Evolutionary conservation across 441 rosid genomes (phyloP).

Genomic region (Kokia cookei): DNA sequence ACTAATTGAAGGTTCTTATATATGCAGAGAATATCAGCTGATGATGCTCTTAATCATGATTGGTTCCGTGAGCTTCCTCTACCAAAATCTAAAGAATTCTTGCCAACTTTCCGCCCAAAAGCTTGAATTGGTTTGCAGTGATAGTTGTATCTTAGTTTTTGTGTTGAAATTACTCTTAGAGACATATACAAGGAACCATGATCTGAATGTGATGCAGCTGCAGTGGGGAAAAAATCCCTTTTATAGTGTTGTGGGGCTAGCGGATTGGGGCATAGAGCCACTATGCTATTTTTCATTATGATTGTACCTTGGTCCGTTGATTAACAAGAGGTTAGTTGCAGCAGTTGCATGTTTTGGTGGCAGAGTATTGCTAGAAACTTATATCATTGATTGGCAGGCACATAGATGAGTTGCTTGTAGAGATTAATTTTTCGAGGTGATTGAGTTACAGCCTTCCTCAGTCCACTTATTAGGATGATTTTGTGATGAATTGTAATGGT

Average conservation of each 20-base stretch:
- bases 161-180: not conserved
- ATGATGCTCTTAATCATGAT: conserved; percentile 65
- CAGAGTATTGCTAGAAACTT: not conserved
- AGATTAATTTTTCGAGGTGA: not conserved
- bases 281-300: not conserved
- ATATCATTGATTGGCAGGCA: conserved; percentile 6
- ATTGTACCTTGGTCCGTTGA: not conserved
- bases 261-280: not conserved
- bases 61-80: conserved; percentile 79
- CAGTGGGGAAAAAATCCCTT: not conserved
- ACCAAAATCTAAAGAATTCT: conserved; percentile 63
- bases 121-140: conserved; percentile 7
- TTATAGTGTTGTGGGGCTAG: not conserved
- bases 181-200: not conserved
- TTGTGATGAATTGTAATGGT: conserved; percentile 1
- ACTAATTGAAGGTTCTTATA: conserved; percentile 4
- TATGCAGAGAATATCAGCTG: conserved; percentile 77
- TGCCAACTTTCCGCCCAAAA: conserved; percentile 64
- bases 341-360: not conserved
- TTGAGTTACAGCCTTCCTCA: not conserved
- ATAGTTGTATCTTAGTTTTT: not conserved
- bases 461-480: not conserved
- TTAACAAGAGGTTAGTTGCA: not conserved
- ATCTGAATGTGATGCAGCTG: not conserved
- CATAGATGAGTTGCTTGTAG: conserved; percentile 3